Percentiles rank a stretch among this genome's conserved stretches.
Evolutionary conservation across 495 filamentous ascomycete genomes (phyloP).

Genomic region (Talaromyces borbonicus): DNA sequence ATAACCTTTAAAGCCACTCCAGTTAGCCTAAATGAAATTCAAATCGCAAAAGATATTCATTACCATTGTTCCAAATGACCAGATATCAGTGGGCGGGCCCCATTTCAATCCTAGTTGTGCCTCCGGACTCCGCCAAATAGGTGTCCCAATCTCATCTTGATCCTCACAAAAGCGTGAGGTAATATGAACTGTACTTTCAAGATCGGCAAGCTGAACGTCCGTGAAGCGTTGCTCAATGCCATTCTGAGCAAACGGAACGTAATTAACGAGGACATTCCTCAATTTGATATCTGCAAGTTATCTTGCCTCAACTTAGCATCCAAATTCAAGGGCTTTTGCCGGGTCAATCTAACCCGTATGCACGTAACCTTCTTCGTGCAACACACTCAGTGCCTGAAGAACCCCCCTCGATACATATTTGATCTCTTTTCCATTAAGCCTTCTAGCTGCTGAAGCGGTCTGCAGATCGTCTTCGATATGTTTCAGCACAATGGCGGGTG

Average conservation of each 20-base stretch:
- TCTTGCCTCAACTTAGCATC: neutral
- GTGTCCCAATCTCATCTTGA: slow-evolving; percentile 22
- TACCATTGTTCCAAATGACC: slow-evolving; percentile 29
- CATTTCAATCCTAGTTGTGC: slow-evolving; percentile 19
- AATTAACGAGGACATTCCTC: slow-evolving; percentile 32
- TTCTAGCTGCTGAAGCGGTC: slow-evolving; percentile 21
- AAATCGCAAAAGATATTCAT: slow-evolving; percentile 7
- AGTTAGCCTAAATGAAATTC: slow-evolving; percentile 3
- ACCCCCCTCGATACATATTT: slow-evolving; percentile 29
- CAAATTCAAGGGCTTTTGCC: neutral
- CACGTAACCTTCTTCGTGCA: slow-evolving; percentile 31
- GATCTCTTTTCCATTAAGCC: slow-evolving; percentile 27
- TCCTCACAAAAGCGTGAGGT: slow-evolving; percentile 26
- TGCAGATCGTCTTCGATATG: slow-evolving; percentile 31
- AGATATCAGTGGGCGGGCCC: slow-evolving; percentile 30
- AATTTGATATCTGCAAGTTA: slow-evolving; percentile 27
- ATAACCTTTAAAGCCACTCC: slow-evolving; percentile 22
- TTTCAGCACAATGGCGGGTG: slow-evolving; percentile 30
- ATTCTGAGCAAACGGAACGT: slow-evolving; percentile 8
- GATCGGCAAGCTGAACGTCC: slow-evolving; percentile 30
- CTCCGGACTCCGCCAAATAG: slow-evolving; percentile 28
- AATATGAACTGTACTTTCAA: slow-evolving; percentile 19
- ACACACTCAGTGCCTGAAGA: slow-evolving; percentile 24
- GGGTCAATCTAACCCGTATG: slow-evolving; percentile 24
- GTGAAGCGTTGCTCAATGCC: slow-evolving; percentile 18